Base-by-base conservation (phyloP, 2,329 filamentous ascomycete genomes). In the Aureobasidium leucospermi region DNA sequence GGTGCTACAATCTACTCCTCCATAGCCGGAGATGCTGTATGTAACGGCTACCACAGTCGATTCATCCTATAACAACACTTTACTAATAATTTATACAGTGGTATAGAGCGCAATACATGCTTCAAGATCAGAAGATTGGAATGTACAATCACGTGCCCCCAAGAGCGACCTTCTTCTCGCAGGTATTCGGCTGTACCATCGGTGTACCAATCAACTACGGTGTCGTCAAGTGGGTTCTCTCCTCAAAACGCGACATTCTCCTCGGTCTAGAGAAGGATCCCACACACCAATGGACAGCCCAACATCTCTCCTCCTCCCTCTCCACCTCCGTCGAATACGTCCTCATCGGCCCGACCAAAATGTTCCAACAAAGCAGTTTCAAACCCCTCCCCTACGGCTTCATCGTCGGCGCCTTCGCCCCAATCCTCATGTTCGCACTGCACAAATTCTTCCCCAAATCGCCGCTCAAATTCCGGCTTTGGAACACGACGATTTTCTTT, bases 111-210 rank as follows among this genome's bases (percentile, higher is more conserved):
- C 80, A 82, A 63, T 75, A 78, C 23, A 82, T 84, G 74, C 72
- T 85, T 0, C 82, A 85, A 64, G 83, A 86, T 65, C 80, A 82
- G 66, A 83, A 85, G 65, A 83, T 85, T n/a, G 83, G 82, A 0
- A 82, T 85, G 63, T 85, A 85, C 63, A 83, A 84, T 78, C 81
- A 85, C 57, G 75, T 85, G 0, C 81, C 82, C 0, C 83, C 83
- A 1, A 78, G 79, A 11, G 74, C 78, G 0, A 78, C 85, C 6
- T 85, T 86, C 71, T 82, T 85, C 67, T 81, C 80, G 1, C 83
- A 85, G 65, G 74, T 85, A 4, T 82, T 85, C 34, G 83, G 81
- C 3, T 81, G 79, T 15, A 70, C 82, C 7, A 73, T 85, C 43
- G 83, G 82, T 5, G 76, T 85, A 6, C 82, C 83, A 0, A 79